Percentiles rank a stretch among this genome's conserved stretches.
Conservation (phyloP, 208 protist genomes). For the Leishmania guyanensis region DNA sequence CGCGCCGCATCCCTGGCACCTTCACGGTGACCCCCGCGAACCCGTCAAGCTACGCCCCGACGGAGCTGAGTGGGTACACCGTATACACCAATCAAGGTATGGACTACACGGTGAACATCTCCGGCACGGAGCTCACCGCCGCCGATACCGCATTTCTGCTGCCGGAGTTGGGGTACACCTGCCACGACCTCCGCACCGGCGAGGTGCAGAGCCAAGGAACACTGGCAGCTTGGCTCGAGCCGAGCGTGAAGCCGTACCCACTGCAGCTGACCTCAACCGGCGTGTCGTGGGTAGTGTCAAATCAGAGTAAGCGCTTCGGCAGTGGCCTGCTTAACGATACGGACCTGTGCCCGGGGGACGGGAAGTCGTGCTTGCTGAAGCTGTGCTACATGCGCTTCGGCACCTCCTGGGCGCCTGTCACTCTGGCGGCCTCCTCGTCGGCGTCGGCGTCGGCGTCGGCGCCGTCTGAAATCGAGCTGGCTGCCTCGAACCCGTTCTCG, state of each 20-base stretch:
- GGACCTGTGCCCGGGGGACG: constrained; percentile 54
- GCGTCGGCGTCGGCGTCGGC: constrained; percentile 9
- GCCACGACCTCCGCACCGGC: constrained; percentile 81
- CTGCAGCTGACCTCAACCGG: constrained; percentile 48
- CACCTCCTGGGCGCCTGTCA: constrained; percentile 78
- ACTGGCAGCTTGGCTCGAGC: constrained; percentile 59
- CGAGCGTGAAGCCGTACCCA: constrained; percentile 62
- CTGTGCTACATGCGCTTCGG: constrained; percentile 81
- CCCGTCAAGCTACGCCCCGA: constrained; percentile 53
- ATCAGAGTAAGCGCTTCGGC: constrained; percentile 63
- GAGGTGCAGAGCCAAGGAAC: constrained; percentile 55
- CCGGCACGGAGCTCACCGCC: constrained; percentile 53
- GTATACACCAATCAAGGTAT: constrained; percentile 82
- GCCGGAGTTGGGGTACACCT: constrained; percentile 66
- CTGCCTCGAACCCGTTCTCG: constrained; percentile 70
- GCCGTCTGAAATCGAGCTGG: constrained; percentile 34
- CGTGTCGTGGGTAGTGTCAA: constrained; percentile 71
- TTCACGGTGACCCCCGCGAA: constrained; percentile 67
- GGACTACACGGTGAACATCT: constrained; percentile 62
- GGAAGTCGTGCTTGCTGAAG: constrained; percentile 61
- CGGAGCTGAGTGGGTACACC: constrained; percentile 12
- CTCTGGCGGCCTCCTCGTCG: constrained; percentile 19
- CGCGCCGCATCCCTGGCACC: constrained; percentile 64
- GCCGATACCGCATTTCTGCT: constrained; percentile 76
- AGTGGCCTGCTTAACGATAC: constrained; percentile 56